These are phyloP conservation scores for Chaetoceros tenuissimus DNA, from an alignment of 108 stramenopile species.

Conservation along the genomic window DNA sequence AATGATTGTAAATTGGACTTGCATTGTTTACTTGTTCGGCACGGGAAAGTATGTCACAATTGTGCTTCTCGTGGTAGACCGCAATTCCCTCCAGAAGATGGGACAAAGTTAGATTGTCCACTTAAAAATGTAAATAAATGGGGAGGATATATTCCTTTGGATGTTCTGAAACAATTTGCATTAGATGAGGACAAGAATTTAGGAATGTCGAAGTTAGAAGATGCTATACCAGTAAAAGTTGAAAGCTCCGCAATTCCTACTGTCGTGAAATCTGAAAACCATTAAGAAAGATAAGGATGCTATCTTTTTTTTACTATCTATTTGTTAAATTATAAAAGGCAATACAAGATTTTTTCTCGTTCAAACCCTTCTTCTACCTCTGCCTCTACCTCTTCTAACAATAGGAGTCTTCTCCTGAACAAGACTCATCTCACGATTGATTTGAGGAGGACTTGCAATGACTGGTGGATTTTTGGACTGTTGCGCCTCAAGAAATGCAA, in stretches of 20 bases:
- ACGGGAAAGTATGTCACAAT: constrained; percentile 57
- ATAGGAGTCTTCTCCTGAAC: not conserved
- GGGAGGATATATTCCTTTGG: constrained; percentile 5
- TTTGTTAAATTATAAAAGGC: no score
- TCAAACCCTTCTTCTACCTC: not conserved
- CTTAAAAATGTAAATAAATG: constrained; percentile 23
- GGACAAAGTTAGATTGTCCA: constrained; percentile 49
- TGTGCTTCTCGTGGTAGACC: constrained; percentile 68
- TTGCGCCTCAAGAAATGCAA: not conserved
- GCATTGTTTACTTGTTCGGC: constrained; percentile 62
- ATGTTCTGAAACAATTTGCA: constrained; percentile 8
- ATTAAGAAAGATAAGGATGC: no score
- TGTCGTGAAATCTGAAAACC: no score
- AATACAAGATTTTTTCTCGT: no score
- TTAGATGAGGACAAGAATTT: no score
- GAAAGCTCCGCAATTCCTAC: no score
- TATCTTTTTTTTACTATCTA: no score
- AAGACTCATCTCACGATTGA: not conserved
- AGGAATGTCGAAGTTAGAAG: no score
- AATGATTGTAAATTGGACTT: constrained; percentile 48
- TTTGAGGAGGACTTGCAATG: no score
- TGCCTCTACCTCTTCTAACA: not conserved
- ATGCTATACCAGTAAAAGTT: no score
- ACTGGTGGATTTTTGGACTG: not conserved
- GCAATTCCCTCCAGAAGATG: constrained; percentile 60